Evolutionary conservation across 2,329 filamentous ascomycete genomes (phyloP).

Genomic region (Alternaria triticina): DNA sequence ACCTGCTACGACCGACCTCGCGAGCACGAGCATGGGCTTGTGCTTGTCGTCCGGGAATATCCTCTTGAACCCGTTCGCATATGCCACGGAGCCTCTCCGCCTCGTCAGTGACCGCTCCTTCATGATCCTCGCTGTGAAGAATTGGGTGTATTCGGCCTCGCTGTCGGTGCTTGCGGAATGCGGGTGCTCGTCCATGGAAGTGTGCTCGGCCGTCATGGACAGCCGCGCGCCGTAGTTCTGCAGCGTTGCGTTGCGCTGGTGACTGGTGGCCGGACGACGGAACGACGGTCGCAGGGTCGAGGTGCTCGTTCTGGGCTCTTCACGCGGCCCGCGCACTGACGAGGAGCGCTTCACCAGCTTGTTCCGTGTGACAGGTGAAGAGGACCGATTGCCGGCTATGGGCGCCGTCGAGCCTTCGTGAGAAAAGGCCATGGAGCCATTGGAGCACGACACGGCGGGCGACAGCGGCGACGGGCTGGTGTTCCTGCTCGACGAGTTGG

Average conservation of each 20-base stretch:
- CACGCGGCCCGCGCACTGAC: slow-evolving; percentile 58
- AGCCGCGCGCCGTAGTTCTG: slow-evolving; percentile 58
- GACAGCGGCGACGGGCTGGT: slow-evolving; percentile 71
- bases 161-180: slow-evolving; percentile 29
- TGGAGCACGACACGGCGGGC: slow-evolving; percentile 69
- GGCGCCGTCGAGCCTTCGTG: slow-evolving; percentile 65
- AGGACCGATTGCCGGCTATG: slow-evolving; percentile 58
- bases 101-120: slow-evolving; percentile 48
- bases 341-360: slow-evolving; percentile 78
- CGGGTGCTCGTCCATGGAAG: slow-evolving; percentile 25
- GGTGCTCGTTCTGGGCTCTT: slow-evolving; percentile 57
- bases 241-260: slow-evolving; percentile 75
- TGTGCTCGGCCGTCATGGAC: slow-evolving; percentile 35
- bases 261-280: slow-evolving; percentile 77
- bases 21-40: slow-evolving; percentile 58
- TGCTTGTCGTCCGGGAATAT: slow-evolving; percentile 54
- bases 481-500: slow-evolving; percentile 67
- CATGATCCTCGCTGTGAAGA: slow-evolving; percentile 45
- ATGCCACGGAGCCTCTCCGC: slow-evolving; percentile 49
- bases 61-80: slow-evolving; percentile 49
- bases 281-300: slow-evolving; percentile 70
- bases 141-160: slow-evolving; percentile 45
- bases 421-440: slow-evolving; percentile 59
- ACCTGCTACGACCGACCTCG: slow-evolving; percentile 46
- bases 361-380: slow-evolving; percentile 64